Conservation (phyloP, 306 rosid genomes). For the Prinsepia uniflora region DNA sequence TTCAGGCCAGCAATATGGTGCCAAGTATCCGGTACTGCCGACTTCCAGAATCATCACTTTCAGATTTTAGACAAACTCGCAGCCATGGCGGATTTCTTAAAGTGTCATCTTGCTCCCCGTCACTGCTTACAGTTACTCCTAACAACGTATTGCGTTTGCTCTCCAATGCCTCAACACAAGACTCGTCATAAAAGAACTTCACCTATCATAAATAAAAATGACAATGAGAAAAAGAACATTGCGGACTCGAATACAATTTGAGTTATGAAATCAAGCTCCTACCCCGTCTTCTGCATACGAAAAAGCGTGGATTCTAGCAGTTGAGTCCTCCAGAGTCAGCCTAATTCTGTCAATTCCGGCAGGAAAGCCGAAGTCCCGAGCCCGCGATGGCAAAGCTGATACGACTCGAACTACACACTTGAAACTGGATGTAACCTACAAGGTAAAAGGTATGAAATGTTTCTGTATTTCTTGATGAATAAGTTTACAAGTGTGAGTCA, state of each 20-base stretch:
- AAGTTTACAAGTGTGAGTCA: too few relatives aligned
- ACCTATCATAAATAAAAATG: slow-evolving; percentile 25
- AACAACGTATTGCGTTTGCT: slow-evolving; percentile 43
- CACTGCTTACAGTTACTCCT: slow-evolving; percentile 33
- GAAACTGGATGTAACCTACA: slow-evolving; percentile 55
- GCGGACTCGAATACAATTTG: neutral
- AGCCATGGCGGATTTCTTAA: slow-evolving; percentile 78
- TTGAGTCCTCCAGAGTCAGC: slow-evolving; percentile 71
- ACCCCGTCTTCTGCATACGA: slow-evolving; percentile 65
- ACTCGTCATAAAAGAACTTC: slow-evolving; percentile 49
- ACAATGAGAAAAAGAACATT: neutral
- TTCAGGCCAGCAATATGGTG: slow-evolving; percentile 35
- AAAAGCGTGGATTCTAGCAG: slow-evolving; percentile 67
- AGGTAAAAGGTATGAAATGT: too few relatives aligned
- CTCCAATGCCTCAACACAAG: slow-evolving; percentile 21
- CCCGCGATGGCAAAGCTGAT: slow-evolving; percentile 42
- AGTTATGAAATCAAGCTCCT: slow-evolving; percentile 11
- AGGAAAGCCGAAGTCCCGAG: slow-evolving; percentile 31
- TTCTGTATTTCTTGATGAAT: too few relatives aligned
- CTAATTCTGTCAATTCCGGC: slow-evolving; percentile 38
- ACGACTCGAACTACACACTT: slow-evolving; percentile 61
- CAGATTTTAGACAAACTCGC: slow-evolving; percentile 43
- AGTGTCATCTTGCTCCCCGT: slow-evolving; percentile 12
- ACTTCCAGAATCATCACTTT: slow-evolving; percentile 32
- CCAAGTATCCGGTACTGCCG: slow-evolving; percentile 38